Base-by-base conservation (phyloP, 2,329 filamentous ascomycete species). In the Cercospora zeae-maydis region DNA sequence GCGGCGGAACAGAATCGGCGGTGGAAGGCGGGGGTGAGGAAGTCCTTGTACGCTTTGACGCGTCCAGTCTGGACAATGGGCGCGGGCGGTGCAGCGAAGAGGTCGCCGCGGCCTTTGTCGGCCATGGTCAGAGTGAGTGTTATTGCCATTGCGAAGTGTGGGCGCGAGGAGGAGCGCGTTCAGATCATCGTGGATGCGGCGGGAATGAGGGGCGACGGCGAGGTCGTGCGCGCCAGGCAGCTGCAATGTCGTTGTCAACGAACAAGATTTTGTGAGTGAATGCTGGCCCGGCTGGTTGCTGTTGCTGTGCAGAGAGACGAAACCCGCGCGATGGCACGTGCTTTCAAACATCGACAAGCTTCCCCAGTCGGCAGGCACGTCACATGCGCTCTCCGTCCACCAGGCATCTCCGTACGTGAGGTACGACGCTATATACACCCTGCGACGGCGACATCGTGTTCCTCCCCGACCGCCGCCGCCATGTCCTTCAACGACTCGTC, bases 401-500 rank as follows among this genome's bases (percentile, higher is more conserved):
- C 37, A 51, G 54, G 45, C 51, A 51, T 30, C 54, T 16, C 19
- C 54, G 45, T 57, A n/a, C n/a, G n/a, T n/a, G n/a, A n/a, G n/a
- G 36, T 39, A 24, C 19, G 19, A 34, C 31, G 14, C 36, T 53
- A 8, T 54, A 51, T 42, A 52, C 37, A 31, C 36, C 27, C 33
- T 8, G 51, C 30, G n/a, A 24, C 24, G 11, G 11, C 37, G 19
- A 13, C 42, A 47, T 34, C 9, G 14, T 4, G 4, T 16, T 45
- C 19, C 37, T 45, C 39, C n/a, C 7, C 8, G 9, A 13, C 36
- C 34, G 49, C 27, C 14, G 24, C 51, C 14, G 58, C 13, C 66
- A 98, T 98, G 93, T 96, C 93, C 16, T 98, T 95, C 79, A 90
- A 96, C 76, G 90, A 91, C 71, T 84, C 95, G 67, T 90, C 90